Conservation (phyloP, 2,329 filamentous ascomycete genomes). For the Pleochaeta shiraiana region DNA sequence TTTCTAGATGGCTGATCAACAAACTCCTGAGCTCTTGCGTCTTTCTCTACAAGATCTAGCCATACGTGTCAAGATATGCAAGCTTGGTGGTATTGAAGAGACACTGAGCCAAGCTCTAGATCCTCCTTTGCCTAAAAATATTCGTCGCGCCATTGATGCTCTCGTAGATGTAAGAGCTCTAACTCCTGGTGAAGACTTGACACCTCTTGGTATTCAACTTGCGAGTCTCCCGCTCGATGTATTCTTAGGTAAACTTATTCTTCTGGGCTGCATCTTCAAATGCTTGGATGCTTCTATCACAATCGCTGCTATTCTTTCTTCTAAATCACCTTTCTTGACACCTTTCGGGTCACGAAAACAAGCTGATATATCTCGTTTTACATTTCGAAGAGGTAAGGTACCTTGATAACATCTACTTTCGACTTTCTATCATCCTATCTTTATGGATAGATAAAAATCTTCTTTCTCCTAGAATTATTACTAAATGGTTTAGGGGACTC, state of each 20-base stretch:
- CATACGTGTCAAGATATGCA: constrained; percentile 93
- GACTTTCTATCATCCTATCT: background rate
- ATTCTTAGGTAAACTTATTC: constrained; percentile 79
- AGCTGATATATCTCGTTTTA: constrained; percentile 55
- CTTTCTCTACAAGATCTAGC: constrained; percentile 87
- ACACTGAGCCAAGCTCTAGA: constrained; percentile 77
- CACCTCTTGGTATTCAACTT: constrained; percentile 65
- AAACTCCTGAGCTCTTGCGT: constrained; percentile 90
- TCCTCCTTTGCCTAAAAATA: constrained; percentile 77
- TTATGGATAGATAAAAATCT: background rate
- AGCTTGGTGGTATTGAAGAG: constrained; percentile 79
- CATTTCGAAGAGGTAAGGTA: constrained; percentile 44
- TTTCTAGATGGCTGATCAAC: constrained; percentile 54
- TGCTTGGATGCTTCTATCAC: constrained; percentile 85
- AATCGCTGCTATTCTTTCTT: constrained; percentile 78
- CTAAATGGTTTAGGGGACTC: constrained; percentile 41
- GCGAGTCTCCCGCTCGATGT: constrained; percentile 82
- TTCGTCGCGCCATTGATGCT: constrained; percentile 77
- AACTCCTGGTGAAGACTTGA: constrained; percentile 62
- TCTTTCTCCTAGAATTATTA: background rate
- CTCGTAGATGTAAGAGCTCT: constrained; percentile 83
- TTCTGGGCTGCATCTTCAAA: constrained; percentile 69
- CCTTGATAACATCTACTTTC: background rate
- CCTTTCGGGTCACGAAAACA: constrained; percentile 68
- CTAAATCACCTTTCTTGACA: constrained; percentile 81